A percentile compares a stretch with the other conserved stretches of the same genome.
Evolutionary conservation across 2,329 filamentous ascomycete species (phyloP).

Genomic region (Raffaelea deltoideospora): DNA sequence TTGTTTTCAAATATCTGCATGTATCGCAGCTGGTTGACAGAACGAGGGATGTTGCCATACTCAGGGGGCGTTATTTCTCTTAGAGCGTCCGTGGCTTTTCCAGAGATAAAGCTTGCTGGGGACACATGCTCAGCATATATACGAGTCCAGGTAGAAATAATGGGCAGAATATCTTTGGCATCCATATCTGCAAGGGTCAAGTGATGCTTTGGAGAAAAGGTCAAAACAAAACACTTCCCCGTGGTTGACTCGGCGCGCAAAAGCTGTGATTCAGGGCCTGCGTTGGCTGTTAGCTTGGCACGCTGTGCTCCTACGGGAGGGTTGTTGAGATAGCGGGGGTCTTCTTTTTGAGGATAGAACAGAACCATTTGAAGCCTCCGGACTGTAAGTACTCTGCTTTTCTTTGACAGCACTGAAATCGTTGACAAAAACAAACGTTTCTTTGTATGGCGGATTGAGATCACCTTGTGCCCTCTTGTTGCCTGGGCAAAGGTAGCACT

Average conservation of each 20-base stretch:
- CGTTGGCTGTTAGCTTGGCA: constrained; percentile 2
- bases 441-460: constrained; percentile 68
- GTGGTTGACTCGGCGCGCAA: constrained; percentile 76
- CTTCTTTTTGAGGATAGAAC: too few species aligned
- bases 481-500: constrained; percentile 87
- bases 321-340: neutral
- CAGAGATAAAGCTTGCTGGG: constrained; percentile 47
- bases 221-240: constrained; percentile 92
- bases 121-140: constrained; percentile 76
- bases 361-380: constrained; percentile 11
- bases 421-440: constrained; percentile 90
- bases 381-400: constrained; percentile 63
- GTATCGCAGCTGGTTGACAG: constrained; percentile 71
- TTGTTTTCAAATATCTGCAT: constrained; percentile 99
- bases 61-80: constrained; percentile 18
- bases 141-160: constrained; percentile 81
- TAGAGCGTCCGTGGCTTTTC: constrained; percentile 22
- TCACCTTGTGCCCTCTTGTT: constrained; percentile 83
- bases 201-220: constrained; percentile 83
- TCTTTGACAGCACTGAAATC: constrained; percentile 97
- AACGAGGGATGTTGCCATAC: constrained; percentile 26
- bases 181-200: constrained; percentile 84
- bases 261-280: constrained; percentile 59
- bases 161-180: constrained; percentile 59
- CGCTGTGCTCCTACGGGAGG: too few species aligned